Percentiles rank a stretch among this genome's conserved stretches.
phyloP scores from a whole-genome alignment of 2,329 filamentous ascomycete species.

The Aspergillus ruber region DNA sequence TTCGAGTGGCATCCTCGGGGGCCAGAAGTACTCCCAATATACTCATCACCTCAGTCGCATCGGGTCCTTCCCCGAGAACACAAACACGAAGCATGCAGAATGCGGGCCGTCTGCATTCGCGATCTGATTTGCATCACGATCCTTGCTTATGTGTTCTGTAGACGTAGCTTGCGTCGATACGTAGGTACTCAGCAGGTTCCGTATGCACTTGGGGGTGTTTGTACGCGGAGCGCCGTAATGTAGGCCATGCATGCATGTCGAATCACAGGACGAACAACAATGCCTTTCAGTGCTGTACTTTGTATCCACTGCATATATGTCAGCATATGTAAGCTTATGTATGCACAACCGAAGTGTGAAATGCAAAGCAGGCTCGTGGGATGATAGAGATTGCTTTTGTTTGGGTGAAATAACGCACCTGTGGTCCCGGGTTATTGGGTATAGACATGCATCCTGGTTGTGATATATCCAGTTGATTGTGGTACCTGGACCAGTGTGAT shows the following conservation, averaged over 20 bases:
- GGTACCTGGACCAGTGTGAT: neutral
- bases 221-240: neutral
- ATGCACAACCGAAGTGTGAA: neutral
- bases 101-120: neutral
- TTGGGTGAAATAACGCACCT: neutral
- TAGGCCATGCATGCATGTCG: neutral
- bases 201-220: neutral
- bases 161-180: neutral
- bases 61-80: neutral
- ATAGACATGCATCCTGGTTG: neutral
- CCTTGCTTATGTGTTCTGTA: neutral
- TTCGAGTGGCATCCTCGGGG: neutral
- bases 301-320: neutral
- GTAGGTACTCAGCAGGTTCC: neutral
- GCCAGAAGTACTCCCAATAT: neutral
- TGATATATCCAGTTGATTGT: neutral
- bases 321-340: neutral
- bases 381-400: neutral
- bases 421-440: neutral
- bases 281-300: neutral
- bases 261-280: neutral
- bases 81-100: neutral
- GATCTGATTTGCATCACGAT: neutral
- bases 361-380: neutral
- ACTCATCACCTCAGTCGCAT: neutral